Base-by-base conservation (phyloP, 805 yeast species). In the Starmera dryadoides region DNA sequence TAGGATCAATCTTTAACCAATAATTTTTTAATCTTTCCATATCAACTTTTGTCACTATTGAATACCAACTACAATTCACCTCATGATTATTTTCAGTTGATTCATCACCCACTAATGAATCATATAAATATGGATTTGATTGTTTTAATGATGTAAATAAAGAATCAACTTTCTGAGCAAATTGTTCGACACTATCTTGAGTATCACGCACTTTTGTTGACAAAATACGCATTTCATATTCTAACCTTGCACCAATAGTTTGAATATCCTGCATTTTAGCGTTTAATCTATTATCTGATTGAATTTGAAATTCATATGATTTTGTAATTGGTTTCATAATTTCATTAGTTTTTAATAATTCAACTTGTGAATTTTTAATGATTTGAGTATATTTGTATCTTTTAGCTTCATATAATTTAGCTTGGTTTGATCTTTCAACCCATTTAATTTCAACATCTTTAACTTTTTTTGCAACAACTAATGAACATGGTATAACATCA, bases 181-280 rank as follows among this genome's bases (percentile, higher is more conserved):
- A 75, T 29, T 66, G 55, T 34, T 66, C 62, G 40, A 77, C 68
- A 34, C 79, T 69, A 21, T 78, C 79, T 48, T 80, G 85, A 7
- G 82, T 80, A 48, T 84, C 93, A 33, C 75, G 69, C 35, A 84
- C 70, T 47, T 82, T 78, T 18, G 73, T 70, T 25, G 70, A 70
- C 23, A 84, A 56, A 32, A 79, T 62, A 17, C 83, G 60, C 34
- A 79, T 62, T 52, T 84, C 91, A 55, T 84, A 84, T 47, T 77
- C 75, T 37, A 84, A 55, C 44, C 80, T 65, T 3, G 85, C 79
- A 26, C 75, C 71, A 37, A 76, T 59, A 8, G 79, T 71, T 37
- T 72, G 74, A 15, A 79, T 61, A 42, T 79, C 82, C 20, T 59
- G 55, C 38, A 71, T 53, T 42, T 70, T 73, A 22, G 60, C 53